Evolutionary conservation across 768 basidiomycete genomes (phyloP), one percentile per base, ranked within the genome.

Genomic region (Macrolepiota fuliginosa): DNA sequence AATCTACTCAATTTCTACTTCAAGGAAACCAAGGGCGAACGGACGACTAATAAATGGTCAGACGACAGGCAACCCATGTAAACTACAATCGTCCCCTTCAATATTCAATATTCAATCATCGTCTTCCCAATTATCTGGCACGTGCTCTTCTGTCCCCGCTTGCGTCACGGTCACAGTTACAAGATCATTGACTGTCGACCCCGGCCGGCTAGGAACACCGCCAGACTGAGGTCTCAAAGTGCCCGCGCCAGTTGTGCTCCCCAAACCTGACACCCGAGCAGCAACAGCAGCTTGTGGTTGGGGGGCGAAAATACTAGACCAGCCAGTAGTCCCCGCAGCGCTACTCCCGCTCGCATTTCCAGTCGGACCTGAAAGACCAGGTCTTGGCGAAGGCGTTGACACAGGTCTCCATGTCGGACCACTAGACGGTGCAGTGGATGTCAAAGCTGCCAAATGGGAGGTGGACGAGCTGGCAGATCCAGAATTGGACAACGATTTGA

Each of bases 51-150:
- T n/a, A 45, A 17, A n/a, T n/a, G n/a, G n/a, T n/a, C n/a, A n/a
- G n/a, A n/a, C n/a, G n/a, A n/a, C n/a, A n/a, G n/a, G 10, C 12
- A 40, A n/a, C 15, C 13, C 1, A 40, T 4, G 1, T 19, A 3
- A 42, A 15, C 6, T 17, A 6, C 2, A 1, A 32, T 7, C 29
- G 7, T 42, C 17, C 6, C 25, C 15, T 39, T 29, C n/a, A n/a
- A n/a, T n/a, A n/a, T n/a, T n/a, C n/a, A n/a, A n/a, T n/a, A n/a
- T 57, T 59, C 64, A 68, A 57, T 68, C 58, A 67, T 76, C 75
- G 64, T 76, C 75, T 51, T 76, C 75, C 75, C 75, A 76, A 62
- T 67, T 71, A 60, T 76, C 74, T 11, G 71, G 68, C 2, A 77
- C 72, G 35, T 45, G 64, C 19, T 64, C 67, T 15, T 62, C 56